phyloP scores from a whole-genome alignment of 163 green algal genomes.

The Chloromonas sp. region DNA sequence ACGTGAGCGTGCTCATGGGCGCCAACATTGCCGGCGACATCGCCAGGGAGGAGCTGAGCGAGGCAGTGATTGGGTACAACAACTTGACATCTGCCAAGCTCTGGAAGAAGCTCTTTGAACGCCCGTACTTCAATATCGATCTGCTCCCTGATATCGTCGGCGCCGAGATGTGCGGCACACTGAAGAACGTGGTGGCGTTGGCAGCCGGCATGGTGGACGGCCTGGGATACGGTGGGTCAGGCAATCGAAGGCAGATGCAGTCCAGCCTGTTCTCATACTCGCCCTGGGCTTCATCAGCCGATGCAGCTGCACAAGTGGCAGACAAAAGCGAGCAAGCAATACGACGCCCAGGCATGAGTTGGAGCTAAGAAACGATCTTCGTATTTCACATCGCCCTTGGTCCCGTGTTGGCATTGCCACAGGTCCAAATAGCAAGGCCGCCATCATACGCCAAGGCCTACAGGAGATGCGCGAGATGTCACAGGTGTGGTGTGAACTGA shows the following conservation, averaged over 20 bases:
- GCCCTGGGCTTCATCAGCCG: too few relatives aligned
- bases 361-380: background rate
- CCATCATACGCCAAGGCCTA: slow-evolving; percentile 65
- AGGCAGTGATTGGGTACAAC: slow-evolving; percentile 53
- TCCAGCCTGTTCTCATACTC: too few relatives aligned
- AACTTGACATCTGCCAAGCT: slow-evolving; percentile 42
- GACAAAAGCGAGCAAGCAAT: background rate
- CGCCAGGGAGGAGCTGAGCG: slow-evolving; percentile 17
- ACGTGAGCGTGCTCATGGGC: slow-evolving; percentile 71
- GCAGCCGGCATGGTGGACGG: slow-evolving; percentile 69
- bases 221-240: slow-evolving; percentile 34
- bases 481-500: slow-evolving; percentile 21
- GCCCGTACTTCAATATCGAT: slow-evolving; percentile 56
- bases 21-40: slow-evolving; percentile 71
- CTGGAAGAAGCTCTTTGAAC: slow-evolving; percentile 62
- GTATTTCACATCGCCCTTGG: background rate
- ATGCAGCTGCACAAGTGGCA: background rate
- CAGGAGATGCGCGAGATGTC: slow-evolving; percentile 60
- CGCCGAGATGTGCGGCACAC: slow-evolving; percentile 75
- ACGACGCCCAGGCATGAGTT: background rate
- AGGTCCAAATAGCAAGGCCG: slow-evolving; percentile 63
- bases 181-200: slow-evolving; percentile 82
- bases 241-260: too few relatives aligned
- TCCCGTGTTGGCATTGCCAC: background rate
- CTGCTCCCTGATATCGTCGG: slow-evolving; percentile 56